Evolutionary conservation across 345 rosid genomes (phyloP).

Genomic region (Salix dunnii): DNA sequence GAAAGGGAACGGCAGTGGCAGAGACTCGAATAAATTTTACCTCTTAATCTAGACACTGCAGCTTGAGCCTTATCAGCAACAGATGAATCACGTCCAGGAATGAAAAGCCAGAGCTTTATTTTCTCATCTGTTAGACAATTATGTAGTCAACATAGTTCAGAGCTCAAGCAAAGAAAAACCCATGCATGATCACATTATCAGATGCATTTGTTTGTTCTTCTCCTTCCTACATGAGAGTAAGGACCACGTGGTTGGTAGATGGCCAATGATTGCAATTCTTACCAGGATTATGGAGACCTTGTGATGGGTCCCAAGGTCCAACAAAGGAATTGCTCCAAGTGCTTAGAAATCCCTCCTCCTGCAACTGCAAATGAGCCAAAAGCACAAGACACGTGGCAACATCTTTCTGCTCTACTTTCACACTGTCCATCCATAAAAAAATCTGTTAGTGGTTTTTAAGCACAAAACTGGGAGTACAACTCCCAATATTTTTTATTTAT

Average conservation of each 20-base stretch:
- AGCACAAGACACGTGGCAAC: slow-evolving; percentile 76
- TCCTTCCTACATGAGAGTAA: background rate
- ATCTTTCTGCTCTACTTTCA: slow-evolving; percentile 79
- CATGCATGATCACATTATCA: background rate
- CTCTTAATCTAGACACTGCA: slow-evolving; percentile 80
- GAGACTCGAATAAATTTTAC: slow-evolving; percentile 30
- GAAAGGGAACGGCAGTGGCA: background rate
- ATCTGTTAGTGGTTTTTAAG: background rate
- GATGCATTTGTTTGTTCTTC: background rate
- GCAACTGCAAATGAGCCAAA: slow-evolving; percentile 83
- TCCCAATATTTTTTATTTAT: slow-evolving; percentile 5
- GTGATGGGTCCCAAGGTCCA: slow-evolving; percentile 99
- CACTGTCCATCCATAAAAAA: slow-evolving; percentile 33
- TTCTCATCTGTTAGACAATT: slow-evolving; percentile 64
- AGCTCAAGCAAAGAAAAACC: background rate
- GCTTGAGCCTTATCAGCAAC: slow-evolving; percentile 72
- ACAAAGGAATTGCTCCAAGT: slow-evolving; percentile 99
- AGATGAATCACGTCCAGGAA: slow-evolving; percentile 75
- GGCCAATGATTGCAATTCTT: slow-evolving; percentile 21
- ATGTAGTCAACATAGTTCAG: slow-evolving; percentile 3
- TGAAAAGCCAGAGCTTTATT: slow-evolving; percentile 98
- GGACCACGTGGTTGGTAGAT: background rate
- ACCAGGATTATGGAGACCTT: slow-evolving; percentile 98
- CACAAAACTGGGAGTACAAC: background rate
- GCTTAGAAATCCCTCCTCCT: slow-evolving; percentile 79